Conservation (phyloP, 805 yeast genomes). For the Saccharomycopsis sp. region DNA sequence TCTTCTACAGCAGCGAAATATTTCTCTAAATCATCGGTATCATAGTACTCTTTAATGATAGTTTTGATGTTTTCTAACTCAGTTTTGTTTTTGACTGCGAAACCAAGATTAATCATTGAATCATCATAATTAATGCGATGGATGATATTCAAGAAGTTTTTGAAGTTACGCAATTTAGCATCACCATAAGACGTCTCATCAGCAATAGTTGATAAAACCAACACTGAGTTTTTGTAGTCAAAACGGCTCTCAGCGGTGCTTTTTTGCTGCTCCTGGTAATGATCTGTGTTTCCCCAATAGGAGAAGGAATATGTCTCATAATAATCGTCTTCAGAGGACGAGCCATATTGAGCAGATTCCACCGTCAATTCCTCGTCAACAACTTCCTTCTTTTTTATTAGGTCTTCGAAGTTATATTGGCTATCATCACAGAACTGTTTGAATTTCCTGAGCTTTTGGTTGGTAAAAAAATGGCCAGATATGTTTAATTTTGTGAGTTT, state of each 20-base stretch:
- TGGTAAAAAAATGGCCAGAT: background rate
- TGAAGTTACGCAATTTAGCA: constrained; percentile 2
- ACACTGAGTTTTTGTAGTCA: constrained; percentile 6
- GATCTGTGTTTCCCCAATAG: background rate
- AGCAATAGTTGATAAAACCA: constrained; percentile 10
- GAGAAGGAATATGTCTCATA: background rate
- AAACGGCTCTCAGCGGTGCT: background rate
- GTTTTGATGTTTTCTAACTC: constrained; percentile 8
- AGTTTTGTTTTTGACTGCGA: constrained; percentile 6
- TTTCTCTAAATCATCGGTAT: background rate
- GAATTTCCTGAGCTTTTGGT: background rate
- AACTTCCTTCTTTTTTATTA: background rate
- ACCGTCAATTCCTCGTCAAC: background rate
- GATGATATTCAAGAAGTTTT: constrained; percentile 9
- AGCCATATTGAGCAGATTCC: constrained; percentile 1
- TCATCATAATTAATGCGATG: constrained; percentile 7
- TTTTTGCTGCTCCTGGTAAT: background rate
- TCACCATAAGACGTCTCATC: constrained; percentile 15
- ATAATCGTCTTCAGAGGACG: background rate
- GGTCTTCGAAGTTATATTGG: background rate
- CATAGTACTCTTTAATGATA: constrained; percentile 6
- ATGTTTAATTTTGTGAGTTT: background rate
- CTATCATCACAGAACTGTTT: background rate
- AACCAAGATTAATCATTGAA: constrained; percentile 3
- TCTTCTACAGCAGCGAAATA: constrained; percentile 1